Percentiles rank a stretch among this genome's conserved stretches.
Evolutionary conservation across 1,139 yeast species (phyloP).

Genomic region (Taiozyma sp.): DNA sequence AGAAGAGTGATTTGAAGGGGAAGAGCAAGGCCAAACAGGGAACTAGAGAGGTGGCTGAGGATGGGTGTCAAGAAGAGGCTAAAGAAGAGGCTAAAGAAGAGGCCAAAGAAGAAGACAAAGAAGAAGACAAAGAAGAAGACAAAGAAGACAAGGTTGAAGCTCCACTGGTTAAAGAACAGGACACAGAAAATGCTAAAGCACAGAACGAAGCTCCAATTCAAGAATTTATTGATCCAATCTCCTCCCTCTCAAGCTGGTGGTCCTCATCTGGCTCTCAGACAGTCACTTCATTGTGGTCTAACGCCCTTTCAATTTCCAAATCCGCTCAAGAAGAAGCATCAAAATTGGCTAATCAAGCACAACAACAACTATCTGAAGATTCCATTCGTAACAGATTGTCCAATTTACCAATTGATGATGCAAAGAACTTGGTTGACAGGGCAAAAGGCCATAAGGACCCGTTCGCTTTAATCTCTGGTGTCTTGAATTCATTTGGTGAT

Average conservation of each 20-base stretch:
- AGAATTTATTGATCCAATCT: slow-evolving; percentile 49
- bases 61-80: slow-evolving; percentile 17
- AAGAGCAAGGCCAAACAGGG: not conserved
- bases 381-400: slow-evolving; percentile 22
- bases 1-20: slow-evolving; percentile 29
- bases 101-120: slow-evolving; percentile 12
- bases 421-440: slow-evolving; percentile 20
- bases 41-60: slow-evolving; percentile 13
- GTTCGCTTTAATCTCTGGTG: slow-evolving; percentile 33
- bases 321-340: slow-evolving; percentile 35
- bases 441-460: slow-evolving; percentile 12
- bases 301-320: slow-evolving; percentile 28
- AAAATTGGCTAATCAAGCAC: slow-evolving; percentile 32
- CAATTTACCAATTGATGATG: slow-evolving; percentile 24
- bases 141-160: slow-evolving; percentile 7
- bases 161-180: not conserved
- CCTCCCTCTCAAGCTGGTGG: slow-evolving; percentile 80
- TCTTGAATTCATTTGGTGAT: slow-evolving; percentile 26
- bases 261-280: slow-evolving; percentile 67
- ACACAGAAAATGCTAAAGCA: slow-evolving; percentile 8
- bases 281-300: slow-evolving; percentile 66
- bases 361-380: slow-evolving; percentile 6
- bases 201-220: slow-evolving; percentile 1
- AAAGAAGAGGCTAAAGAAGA: slow-evolving; percentile 19
- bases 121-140: slow-evolving; percentile 4